phyloP scores from a whole-genome alignment of 2,329 filamentous ascomycete genomes.

The Elsinoe perseae region DNA sequence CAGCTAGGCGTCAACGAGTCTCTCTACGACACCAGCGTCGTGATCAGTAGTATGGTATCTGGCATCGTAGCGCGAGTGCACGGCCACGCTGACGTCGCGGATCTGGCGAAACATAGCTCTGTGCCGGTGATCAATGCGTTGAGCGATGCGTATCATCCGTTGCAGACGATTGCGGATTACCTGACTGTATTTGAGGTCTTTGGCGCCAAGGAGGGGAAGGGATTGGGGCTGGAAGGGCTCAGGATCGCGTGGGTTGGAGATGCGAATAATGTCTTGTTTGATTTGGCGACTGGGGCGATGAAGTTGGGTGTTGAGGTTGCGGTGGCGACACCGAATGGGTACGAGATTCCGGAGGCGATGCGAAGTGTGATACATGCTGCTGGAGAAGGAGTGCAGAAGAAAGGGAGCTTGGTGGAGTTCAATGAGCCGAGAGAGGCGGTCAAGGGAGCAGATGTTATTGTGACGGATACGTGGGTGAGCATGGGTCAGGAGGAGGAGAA shows the following conservation, averaged over 20 bases:
- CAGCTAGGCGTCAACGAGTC: constrained; percentile 95
- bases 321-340: constrained; percentile 79
- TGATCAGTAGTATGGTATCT: constrained; percentile 69
- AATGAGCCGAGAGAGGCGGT: constrained; percentile 76
- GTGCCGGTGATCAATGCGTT: constrained; percentile 52
- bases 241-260: constrained; percentile 97
- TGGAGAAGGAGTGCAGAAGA: constrained; percentile 47
- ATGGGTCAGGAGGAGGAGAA: constrained; percentile 94
- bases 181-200: constrained; percentile 80
- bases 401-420: constrained; percentile 66
- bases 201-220: constrained; percentile 31
- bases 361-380: constrained; percentile 61
- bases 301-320: constrained; percentile 82
- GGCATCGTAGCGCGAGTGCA: constrained; percentile 46
- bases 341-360: constrained; percentile 72
- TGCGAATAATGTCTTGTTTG: constrained; percentile 93
- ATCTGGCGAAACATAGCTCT: constrained; percentile 41
- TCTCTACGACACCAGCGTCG: constrained; percentile 80
- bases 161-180: constrained; percentile 92
- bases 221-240: constrained; percentile 67
- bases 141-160: constrained; percentile 83
- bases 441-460: constrained; percentile 76
- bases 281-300: constrained; percentile 76
- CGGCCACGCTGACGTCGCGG: constrained; percentile 43
- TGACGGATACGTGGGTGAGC: constrained; percentile 96